Evolutionary conservation across 495 filamentous ascomycete genomes (phyloP), one percentile per base, ranked within the genome.

Genomic region (Penicillium desertorum): DNA sequence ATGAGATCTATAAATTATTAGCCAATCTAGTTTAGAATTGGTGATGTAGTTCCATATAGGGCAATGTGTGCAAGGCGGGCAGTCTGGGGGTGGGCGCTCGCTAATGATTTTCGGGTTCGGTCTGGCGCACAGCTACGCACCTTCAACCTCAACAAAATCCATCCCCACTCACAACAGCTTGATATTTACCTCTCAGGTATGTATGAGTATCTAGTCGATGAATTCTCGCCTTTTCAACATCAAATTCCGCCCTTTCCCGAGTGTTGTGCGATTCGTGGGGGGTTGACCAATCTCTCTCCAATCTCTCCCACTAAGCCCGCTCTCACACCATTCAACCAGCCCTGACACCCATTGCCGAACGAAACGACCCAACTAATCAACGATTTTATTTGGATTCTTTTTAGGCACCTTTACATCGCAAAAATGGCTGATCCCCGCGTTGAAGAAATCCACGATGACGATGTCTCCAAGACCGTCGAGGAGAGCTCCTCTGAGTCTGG

Each of bases 401-500:
- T 67, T 65, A 72, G 68, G 66, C 64, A 57, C 59, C 62, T 59
- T 56, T 57, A 69, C 58, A 70, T 59, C 60, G 75, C 76, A 88
- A 68, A 55, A 75, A 99, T 99, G 94, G 89, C 95, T 66, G 94
- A 96, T 79, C 89, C 95, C 73, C 90, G 94, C 72, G 87, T 99
- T 73, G 93, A 98, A 81, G 94, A 99, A 80, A 84, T 98, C 60
- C 89, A 89, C 62, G 92, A 98, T 74, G 94, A 99, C 71, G 76
- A 78, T 49, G 68, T 72, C 66, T 74, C 86, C 69, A 90, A 92
- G 82, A 87, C 87, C 76, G 85, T 86, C 68, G 92, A 94, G 68
- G 94, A 96, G 69, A 86, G 86, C 62, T 86, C 85, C 71, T 19
- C 16, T 46, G 85, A 81, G 81, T 91, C 88, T 65, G 88, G 90